These are phyloP conservation scores for Botrytis squamosa DNA, from an alignment of 2,329 filamentous ascomycete species.

Conservation along the genomic window DNA sequence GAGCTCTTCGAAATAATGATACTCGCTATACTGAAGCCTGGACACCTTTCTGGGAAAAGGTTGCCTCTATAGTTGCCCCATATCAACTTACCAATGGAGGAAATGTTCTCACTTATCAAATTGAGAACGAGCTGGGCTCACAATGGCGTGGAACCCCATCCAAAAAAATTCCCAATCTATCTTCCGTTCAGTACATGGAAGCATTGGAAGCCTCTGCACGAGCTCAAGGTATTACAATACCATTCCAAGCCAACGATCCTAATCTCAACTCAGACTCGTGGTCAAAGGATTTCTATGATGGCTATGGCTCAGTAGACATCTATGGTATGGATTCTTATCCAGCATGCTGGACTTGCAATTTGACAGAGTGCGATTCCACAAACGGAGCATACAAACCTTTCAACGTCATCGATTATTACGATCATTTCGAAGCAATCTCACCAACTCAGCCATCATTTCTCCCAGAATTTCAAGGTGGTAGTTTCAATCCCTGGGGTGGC, in stretches of 20 bases:
- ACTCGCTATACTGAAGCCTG: conserved; percentile 52
- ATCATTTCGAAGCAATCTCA: conserved; percentile 39
- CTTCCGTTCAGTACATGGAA: conserved; percentile 56
- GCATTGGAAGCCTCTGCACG: conserved; percentile 53
- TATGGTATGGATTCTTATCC: conserved; percentile 53
- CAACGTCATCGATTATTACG: conserved; percentile 38
- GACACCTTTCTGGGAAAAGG: conserved; percentile 52
- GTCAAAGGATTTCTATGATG: conserved; percentile 58
- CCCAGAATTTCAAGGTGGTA: conserved; percentile 59
- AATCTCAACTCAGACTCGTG: conserved; percentile 58
- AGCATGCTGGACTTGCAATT: conserved; percentile 62
- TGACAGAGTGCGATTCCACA: conserved; percentile 58
- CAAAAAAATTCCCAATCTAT: conserved; percentile 48
- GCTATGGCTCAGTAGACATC: conserved; percentile 55
- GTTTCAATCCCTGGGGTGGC: conserved; percentile 61
- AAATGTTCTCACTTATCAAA: conserved; percentile 55
- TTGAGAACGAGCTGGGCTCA: conserved; percentile 55
- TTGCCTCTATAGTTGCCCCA: conserved; percentile 50
- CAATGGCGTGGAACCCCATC: conserved; percentile 45
- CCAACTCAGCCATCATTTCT: conserved; percentile 46
- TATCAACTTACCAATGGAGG: conserved; percentile 58
- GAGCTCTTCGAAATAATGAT: conserved; percentile 52
- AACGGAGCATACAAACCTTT: conserved; percentile 58
- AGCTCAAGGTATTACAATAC: conserved; percentile 57
- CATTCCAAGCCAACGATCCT: conserved; percentile 58